Percentiles rank a stretch among this genome's conserved stretches.
phyloP scores from a whole-genome alignment of 352 stramenopile species.

The Phytophthora fragariae region DNA sequence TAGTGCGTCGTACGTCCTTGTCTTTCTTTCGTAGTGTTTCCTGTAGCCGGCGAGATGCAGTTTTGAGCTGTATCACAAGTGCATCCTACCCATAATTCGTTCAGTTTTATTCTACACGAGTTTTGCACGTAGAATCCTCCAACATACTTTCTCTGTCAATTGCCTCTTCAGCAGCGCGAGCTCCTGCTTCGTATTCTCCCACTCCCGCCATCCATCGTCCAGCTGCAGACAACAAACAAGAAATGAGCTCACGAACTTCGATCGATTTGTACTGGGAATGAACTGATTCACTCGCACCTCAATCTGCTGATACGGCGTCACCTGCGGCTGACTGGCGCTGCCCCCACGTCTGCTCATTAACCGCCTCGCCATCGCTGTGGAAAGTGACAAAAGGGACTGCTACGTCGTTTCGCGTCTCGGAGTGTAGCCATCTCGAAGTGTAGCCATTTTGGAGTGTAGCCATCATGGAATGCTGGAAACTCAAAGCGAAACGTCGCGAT shows the following conservation, averaged over 20 bases:
- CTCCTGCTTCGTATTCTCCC: conserved; percentile 66
- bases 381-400: no score
- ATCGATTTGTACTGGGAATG: background rate
- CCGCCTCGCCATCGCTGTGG: conserved; percentile 22
- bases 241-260: background rate
- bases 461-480: conserved; percentile 16
- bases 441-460: conserved; percentile 14
- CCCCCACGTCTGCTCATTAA: conserved; percentile 28
- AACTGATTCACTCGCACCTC: conserved; percentile 18
- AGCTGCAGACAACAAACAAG: conserved; percentile 30
- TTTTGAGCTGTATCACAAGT: conserved; percentile 68
- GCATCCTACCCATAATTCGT: conserved; percentile 44
- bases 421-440: conserved; percentile 29
- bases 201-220: conserved; percentile 62
- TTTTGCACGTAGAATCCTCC: no score
- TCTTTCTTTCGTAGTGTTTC: conserved; percentile 72
- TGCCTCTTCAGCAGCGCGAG: conserved; percentile 51
- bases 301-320: conserved; percentile 40
- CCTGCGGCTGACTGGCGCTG: conserved; percentile 26
- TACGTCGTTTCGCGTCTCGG: conserved; percentile 35
- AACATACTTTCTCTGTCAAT: conserved; percentile 49
- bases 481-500: conserved; percentile 34
- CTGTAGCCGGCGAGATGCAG: conserved; percentile 58
- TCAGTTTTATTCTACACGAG: background rate
- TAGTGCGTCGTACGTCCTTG: conserved; percentile 47